These are phyloP conservation scores for Madurella fahalii DNA, from an alignment of 2,329 filamentous ascomycete species.

Conservation along the genomic window DNA sequence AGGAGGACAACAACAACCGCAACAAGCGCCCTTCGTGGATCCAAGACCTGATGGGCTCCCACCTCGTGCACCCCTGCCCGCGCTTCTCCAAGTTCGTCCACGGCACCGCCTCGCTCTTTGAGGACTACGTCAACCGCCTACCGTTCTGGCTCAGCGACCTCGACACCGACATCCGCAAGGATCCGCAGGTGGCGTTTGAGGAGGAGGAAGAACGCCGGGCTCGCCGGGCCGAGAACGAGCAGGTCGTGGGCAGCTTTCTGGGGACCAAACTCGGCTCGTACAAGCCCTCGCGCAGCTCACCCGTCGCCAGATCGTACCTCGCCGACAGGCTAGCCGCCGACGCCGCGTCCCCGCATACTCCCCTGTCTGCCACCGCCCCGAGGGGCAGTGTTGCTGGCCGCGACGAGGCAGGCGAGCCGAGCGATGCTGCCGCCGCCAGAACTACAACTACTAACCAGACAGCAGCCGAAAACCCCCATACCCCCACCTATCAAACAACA, in stretches of 20 bases:
- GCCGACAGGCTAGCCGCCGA: slow-evolving; percentile 52
- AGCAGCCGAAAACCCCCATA: slow-evolving; percentile 1
- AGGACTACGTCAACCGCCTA: slow-evolving; percentile 92
- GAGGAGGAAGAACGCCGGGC: slow-evolving; percentile 83
- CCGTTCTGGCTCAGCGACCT: slow-evolving; percentile 94
- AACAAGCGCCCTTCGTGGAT: slow-evolving; percentile 80
- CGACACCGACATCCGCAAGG: slow-evolving; percentile 88
- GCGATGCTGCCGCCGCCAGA: not conserved
- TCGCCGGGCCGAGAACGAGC: slow-evolving; percentile 78
- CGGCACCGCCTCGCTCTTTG: slow-evolving; percentile 85
- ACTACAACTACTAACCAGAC: not conserved
- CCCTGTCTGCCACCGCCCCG: slow-evolving; percentile 13
- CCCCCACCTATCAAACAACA: slow-evolving; percentile 9
- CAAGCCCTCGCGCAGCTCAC: slow-evolving; percentile 61
- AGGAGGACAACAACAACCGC: slow-evolving; percentile 51
- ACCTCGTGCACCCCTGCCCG: slow-evolving; percentile 83
- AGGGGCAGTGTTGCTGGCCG: slow-evolving; percentile 25
- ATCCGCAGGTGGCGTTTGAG: slow-evolving; percentile 85
- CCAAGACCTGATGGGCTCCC: slow-evolving; percentile 84
- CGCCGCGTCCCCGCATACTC: slow-evolving; percentile 30
- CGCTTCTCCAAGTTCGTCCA: slow-evolving; percentile 97
- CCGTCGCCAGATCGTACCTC: slow-evolving; percentile 62
- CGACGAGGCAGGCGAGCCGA: slow-evolving; percentile 17
- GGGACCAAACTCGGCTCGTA: slow-evolving; percentile 54
- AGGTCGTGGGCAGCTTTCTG: slow-evolving; percentile 84